Conservation (phyloP, 371 early-diverging fungal species). For the Catenaria anguillulae region DNA sequence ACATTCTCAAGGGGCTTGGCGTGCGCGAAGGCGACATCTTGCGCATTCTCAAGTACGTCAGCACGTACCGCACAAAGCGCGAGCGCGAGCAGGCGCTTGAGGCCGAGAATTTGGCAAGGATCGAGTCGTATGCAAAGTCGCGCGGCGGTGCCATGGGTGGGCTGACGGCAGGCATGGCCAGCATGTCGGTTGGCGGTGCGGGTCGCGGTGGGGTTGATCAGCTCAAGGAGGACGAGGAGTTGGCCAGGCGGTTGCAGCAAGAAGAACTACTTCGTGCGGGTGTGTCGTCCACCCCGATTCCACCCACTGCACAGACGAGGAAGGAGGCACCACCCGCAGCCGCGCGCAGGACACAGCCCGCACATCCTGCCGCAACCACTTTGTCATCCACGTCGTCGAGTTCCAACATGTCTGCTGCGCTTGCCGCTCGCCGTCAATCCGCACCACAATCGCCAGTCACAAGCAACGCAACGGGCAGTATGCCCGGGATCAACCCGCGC, state of each 20-base stretch:
- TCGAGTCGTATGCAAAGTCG: background rate
- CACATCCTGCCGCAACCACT: background rate
- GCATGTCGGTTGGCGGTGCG: constrained; percentile 21
- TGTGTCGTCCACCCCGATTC: background rate
- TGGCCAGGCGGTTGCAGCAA: constrained; percentile 58
- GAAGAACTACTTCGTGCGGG: constrained; percentile 18
- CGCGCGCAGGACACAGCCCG: background rate
- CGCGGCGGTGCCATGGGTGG: background rate
- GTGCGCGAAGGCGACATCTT: constrained; percentile 69
- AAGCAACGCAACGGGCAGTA: background rate
- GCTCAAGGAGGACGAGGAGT: constrained; percentile 23
- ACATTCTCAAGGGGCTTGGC: constrained; percentile 55
- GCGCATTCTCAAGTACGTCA: constrained; percentile 48
- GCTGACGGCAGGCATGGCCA: background rate
- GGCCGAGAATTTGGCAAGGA: constrained; percentile 4
- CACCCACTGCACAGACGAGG: no score
- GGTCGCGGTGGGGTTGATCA: constrained; percentile 28
- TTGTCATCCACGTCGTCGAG: background rate
- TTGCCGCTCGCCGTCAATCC: background rate
- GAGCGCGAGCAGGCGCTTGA: constrained; percentile 8
- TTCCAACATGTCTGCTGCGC: no score
- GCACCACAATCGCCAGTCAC: background rate
- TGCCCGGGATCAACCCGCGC: background rate
- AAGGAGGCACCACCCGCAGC: no score
- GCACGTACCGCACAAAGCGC: constrained; percentile 11